phyloP scores from a whole-genome alignment of 2,329 filamentous ascomycete species.

The Exophiala aquamarina region DNA sequence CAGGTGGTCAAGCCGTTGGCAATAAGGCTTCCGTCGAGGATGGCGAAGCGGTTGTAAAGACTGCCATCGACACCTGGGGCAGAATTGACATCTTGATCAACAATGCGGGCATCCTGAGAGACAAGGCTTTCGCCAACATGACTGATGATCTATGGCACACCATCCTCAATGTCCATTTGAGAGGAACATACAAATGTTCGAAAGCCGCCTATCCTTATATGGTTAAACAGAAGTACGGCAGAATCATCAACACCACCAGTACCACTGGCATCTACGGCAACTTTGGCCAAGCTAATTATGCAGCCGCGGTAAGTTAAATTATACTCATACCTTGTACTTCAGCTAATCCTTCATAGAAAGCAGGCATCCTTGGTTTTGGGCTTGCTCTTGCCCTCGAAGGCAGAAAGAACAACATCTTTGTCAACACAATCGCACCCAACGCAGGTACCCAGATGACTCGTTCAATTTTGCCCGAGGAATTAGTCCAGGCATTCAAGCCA shows the following conservation, averaged over 20 bases:
- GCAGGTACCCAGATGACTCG: constrained; percentile 94
- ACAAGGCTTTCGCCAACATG: constrained; percentile 99
- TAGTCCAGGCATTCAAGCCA: constrained; percentile 98
- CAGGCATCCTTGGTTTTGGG: constrained; percentile 92
- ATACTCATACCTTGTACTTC: constrained; percentile 1
- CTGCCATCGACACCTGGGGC: constrained; percentile 88
- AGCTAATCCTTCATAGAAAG: constrained; percentile 58
- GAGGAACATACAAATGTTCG: constrained; percentile 93
- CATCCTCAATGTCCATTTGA: constrained; percentile 87
- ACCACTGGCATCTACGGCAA: constrained; percentile 98
- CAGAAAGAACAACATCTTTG: constrained; percentile 94
- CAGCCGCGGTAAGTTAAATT: constrained; percentile 68
- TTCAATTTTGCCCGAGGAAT: constrained; percentile 91
- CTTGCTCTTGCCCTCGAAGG: constrained; percentile 90
- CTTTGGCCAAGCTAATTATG: constrained; percentile 98
- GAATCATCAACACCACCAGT: constrained; percentile 93
- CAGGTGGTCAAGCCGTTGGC: constrained; percentile 85
- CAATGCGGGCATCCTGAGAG: constrained; percentile 95
- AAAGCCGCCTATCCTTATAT: constrained; percentile 98
- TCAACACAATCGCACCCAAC: constrained; percentile 98
- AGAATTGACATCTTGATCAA: constrained; percentile 95
- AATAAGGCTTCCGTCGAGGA: constrained; percentile 94
- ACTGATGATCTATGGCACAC: constrained; percentile 90
- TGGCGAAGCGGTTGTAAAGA: constrained; percentile 86
- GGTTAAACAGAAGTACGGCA: constrained; percentile 97